Evolutionary conservation across 2,329 filamentous ascomycete genomes (phyloP), one percentile per base, ranked within the genome.

Genomic region (Tolypocladium guangdongense): DNA sequence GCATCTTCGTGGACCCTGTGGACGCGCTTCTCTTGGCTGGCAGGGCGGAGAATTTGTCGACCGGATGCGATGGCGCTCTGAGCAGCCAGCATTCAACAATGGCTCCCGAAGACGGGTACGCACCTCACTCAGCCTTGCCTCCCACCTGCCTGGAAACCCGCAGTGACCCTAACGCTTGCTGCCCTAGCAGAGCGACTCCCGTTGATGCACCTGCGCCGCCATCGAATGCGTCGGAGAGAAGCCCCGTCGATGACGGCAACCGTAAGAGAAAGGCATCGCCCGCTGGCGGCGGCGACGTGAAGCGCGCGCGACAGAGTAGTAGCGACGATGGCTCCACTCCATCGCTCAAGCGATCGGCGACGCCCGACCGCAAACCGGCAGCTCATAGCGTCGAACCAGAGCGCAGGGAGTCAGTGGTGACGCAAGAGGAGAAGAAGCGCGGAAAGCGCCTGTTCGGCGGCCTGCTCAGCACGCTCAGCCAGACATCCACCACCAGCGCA

Each of bases 371-470:
- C 36, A 33, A 18, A 11, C 39, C 35, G 33, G 22, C 37, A n/a
- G 36, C n/a, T 27, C 22, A 18, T 8, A 11, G 20, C 20, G 16
- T 1, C 16, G 43, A 39, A 3, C 24, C 22, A 20, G 55, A 50
- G n/a, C 54, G 52, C 16, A 56, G 53, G 35, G 50, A 36, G 41
- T 53, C 52, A 8, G 65, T 7, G 41, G 48, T 64, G 39, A 63
- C 62, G 7, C 68, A 83, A 54, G 87, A 95, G 63, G 92, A 97
- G 66, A 89, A 85, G 68, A 90, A 88, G 66, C 86, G 92, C 38
- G 88, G 88, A 24, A 86, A 88, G 68, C 81, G 92, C 52, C 76
- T 97, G 56, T 96, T 96, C 65, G 91, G 92, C 56, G 88, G 86
- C 37, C 72, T 95, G 54, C 74, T 93, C 55, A 88, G 79, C 66